Evolutionary conservation across 345 rosid species (phyloP).

Genomic region (Dimocarpus longan): DNA sequence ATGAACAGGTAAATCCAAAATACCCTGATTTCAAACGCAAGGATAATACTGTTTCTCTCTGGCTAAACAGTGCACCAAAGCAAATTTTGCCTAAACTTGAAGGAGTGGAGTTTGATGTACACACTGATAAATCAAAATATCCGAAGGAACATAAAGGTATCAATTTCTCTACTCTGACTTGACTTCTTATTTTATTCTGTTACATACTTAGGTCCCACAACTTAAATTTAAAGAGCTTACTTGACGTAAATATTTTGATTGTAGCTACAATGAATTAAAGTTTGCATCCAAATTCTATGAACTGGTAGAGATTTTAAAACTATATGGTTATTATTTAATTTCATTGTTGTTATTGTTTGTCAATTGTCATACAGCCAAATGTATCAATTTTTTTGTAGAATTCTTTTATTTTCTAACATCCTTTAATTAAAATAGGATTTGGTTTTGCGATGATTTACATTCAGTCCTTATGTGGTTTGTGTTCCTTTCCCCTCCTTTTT

Average conservation of each 20-base stretch:
- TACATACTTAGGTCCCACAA: too few relatives aligned
- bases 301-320: not conserved
- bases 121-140: conserved; percentile 25
- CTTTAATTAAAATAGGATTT: not conserved
- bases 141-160: conserved; percentile 29
- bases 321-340: not conserved
- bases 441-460: not conserved
- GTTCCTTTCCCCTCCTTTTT: not conserved
- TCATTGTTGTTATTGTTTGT: too few relatives aligned
- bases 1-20: conserved; percentile 52
- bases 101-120: conserved; percentile 37
- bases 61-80: conserved; percentile 56
- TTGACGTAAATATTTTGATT: not conserved
- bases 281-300: not conserved
- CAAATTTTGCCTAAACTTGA: conserved; percentile 45
- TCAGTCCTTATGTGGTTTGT: not conserved
- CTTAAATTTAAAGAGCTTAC: not conserved
- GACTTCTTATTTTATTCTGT: not conserved
- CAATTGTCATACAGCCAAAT: not conserved
- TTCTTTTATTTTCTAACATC: not conserved
- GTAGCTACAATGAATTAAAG: not conserved
- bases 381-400: not conserved
- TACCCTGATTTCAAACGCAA: conserved; percentile 81
- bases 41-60: conserved; percentile 47
- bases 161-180: not conserved